Percentiles rank a stretch among this genome's conserved stretches.
These are phyloP conservation scores for Paramyrothecium sp. DNA, from an alignment of 2,329 filamentous ascomycete genomes.

Conservation along the genomic window DNA sequence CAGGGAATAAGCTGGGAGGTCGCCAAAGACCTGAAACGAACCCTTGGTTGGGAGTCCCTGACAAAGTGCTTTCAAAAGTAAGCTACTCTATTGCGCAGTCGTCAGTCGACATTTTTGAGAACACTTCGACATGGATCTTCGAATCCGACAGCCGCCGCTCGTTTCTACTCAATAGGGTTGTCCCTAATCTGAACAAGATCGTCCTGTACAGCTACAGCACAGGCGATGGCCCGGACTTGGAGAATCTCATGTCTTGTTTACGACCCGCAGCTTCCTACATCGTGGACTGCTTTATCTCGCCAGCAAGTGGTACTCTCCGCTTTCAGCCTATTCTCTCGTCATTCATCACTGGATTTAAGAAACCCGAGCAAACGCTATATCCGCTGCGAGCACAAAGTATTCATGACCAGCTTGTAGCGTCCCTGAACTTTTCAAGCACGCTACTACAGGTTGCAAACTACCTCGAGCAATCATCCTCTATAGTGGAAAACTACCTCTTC, in stretches of 20 bases:
- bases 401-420: conserved; percentile 60
- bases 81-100: conserved; percentile 72
- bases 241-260: conserved; percentile 58
- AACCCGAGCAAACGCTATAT: conserved; percentile 62
- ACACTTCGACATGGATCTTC: conserved; percentile 83
- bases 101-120: conserved; percentile 81
- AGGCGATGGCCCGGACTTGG: conserved; percentile 54
- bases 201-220: conserved; percentile 73
- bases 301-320: conserved; percentile 66
- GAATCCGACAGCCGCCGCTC: conserved; percentile 64
- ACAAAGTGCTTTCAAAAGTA: conserved; percentile 72
- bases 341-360: conserved; percentile 48
- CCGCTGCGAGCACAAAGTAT: conserved; percentile 53
- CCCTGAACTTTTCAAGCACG: conserved; percentile 65
- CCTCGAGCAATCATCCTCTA: conserved; percentile 59
- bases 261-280: conserved; percentile 73
- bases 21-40: conserved; percentile 47
- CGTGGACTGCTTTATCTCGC: conserved; percentile 72
- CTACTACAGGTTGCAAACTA: conserved; percentile 70
- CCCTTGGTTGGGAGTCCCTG: conserved; percentile 70
- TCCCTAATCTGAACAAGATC: conserved; percentile 69
- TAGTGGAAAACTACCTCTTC: conserved; percentile 77
- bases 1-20: conserved; percentile 45
- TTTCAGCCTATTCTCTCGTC: conserved; percentile 76
- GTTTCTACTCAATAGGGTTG: conserved; percentile 65